Evolutionary conservation across 176 grass and related monocot species (phyloP).

Genomic region (Pontederia crassipes): DNA sequence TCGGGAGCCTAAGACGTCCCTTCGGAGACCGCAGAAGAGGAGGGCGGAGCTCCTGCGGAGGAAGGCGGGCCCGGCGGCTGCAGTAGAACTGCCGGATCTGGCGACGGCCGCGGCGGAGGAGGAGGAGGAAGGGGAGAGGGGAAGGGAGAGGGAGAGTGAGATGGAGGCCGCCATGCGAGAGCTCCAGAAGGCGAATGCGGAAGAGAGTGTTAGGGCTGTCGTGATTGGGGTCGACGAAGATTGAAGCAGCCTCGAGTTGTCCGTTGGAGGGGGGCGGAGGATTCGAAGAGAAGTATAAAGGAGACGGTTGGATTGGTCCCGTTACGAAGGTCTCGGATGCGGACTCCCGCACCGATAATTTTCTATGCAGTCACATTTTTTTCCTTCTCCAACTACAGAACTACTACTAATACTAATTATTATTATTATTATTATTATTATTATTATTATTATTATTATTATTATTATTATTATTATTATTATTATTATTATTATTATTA

Average conservation of each 20-base stretch:
- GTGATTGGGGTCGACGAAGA: slow-evolving; percentile 1
- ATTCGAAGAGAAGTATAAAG: slow-evolving; percentile 30
- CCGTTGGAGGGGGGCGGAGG: slow-evolving; percentile 45
- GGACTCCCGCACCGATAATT: no score
- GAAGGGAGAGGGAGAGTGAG: neutral
- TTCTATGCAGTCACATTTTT: no score
- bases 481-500: no score
- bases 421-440: no score
- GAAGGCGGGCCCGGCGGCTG: neutral
- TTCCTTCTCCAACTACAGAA: no score
- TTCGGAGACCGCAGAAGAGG: slow-evolving; percentile 38
- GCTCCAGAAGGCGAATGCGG: neutral
- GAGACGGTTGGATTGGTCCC: neutral
- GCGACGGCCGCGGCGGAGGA: slow-evolving; percentile 13
- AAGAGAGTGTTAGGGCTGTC: neutral
- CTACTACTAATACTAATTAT: no score
- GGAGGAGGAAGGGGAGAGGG: slow-evolving; percentile 27
- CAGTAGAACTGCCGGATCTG: slow-evolving; percentile 22
- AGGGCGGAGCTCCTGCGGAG: slow-evolving; percentile 2
- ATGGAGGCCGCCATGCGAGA: neutral
- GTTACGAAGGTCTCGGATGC: no score
- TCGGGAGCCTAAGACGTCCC: slow-evolving; percentile 21
- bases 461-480: no score
- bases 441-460: no score
- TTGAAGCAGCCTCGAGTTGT: neutral